Evolutionary conservation across 306 rosid species (phyloP).

Genomic region (Quercus glauca): DNA sequence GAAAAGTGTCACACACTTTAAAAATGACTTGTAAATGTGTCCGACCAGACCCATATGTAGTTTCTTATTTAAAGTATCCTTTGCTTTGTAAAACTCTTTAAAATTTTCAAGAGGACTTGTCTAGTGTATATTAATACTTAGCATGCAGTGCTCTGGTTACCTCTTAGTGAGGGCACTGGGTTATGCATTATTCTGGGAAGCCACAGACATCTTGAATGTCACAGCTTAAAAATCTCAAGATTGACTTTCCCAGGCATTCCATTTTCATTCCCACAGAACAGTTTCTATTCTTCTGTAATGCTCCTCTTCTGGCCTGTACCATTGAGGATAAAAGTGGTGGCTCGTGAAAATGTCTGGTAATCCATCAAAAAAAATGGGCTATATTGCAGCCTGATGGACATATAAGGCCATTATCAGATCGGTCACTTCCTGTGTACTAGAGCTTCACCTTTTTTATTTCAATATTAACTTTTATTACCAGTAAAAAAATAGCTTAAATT

Average conservation of each 20-base stretch:
- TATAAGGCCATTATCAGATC: not conserved
- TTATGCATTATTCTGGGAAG: not conserved
- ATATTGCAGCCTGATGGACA: not conserved
- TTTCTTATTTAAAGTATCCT: not conserved
- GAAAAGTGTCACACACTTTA: not conserved
- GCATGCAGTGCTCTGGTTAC: not conserved
- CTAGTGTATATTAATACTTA: not conserved
- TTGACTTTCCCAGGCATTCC: not conserved
- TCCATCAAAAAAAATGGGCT: not conserved
- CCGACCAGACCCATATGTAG: not conserved
- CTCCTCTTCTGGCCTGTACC: too few relatives aligned
- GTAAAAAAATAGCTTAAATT: too few relatives aligned
- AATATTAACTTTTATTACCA: too few relatives aligned
- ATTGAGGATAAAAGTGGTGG: not conserved
- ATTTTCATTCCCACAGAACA: not conserved
- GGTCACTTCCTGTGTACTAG: too few relatives aligned
- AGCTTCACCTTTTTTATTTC: too few relatives aligned
- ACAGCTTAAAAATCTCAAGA: not conserved
- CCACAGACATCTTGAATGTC: not conserved
- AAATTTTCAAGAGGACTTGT: not conserved
- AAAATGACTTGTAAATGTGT: not conserved
- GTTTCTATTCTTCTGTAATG: not conserved
- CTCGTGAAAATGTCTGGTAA: not conserved
- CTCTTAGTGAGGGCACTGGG: not conserved
- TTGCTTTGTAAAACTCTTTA: not conserved